These are phyloP conservation scores for Ambrosiella cleistominuta DNA, from an alignment of 2,329 filamentous ascomycete genomes.

Conservation along the genomic window DNA sequence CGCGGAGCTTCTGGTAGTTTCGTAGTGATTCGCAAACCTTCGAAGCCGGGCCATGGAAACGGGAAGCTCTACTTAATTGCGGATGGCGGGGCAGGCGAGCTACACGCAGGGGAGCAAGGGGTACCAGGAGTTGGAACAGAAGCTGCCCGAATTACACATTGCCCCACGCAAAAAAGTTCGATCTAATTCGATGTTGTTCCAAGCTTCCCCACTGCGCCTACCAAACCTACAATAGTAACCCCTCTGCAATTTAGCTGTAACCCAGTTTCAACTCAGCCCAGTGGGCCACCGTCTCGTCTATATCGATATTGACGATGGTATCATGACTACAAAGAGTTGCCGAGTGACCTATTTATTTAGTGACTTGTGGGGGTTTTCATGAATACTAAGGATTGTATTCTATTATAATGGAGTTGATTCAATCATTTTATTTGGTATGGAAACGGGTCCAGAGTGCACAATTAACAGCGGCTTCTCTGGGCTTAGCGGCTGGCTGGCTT, in stretches of 20 bases:
- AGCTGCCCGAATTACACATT: constrained; percentile 10
- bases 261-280: not conserved
- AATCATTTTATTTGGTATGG: no score
- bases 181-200: constrained; percentile 28
- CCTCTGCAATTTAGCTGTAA: not conserved
- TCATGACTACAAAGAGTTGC: not conserved
- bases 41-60: not conserved
- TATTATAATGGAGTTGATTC: no score
- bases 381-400: no score
- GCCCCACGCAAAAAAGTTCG: constrained; percentile 19
- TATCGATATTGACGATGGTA: not conserved
- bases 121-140: constrained; percentile 4
- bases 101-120: constrained; percentile 1
- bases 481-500: no score
- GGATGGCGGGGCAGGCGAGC: constrained; percentile 1
- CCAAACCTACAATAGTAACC: constrained; percentile 5
- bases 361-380: not conserved
- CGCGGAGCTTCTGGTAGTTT: not conserved
- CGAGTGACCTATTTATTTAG: not conserved
- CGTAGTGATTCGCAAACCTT: not conserved
- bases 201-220: constrained; percentile 16
- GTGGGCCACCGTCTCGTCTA: not conserved
- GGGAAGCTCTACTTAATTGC: not conserved
- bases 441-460: no score
- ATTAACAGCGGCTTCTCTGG: no score